Conservation (phyloP, 768 basidiomycete genomes). For the Collybiopsis luxurians region DNA sequence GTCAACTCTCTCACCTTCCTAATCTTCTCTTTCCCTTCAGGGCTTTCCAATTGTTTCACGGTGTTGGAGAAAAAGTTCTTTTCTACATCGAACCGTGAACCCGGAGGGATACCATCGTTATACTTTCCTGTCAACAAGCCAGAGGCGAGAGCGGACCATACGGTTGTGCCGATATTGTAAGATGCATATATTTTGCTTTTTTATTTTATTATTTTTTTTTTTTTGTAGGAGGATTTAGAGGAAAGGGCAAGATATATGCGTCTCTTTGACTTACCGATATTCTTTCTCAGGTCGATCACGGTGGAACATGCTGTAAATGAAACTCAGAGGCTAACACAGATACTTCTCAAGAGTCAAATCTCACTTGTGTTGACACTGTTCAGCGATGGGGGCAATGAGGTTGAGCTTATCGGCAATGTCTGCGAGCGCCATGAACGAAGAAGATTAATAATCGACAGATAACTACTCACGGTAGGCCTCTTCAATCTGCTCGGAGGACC, state of each 20-base stretch:
- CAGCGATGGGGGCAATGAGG: conserved; percentile 68
- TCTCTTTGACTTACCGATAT: conserved; percentile 58
- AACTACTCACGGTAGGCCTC: conserved; percentile 53
- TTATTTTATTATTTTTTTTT: background rate
- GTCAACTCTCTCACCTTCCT: conserved; percentile 69
- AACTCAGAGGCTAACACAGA: background rate
- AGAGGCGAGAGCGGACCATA: conserved; percentile 68
- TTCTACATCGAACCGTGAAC: conserved; percentile 67
- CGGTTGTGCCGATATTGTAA: conserved; percentile 65
- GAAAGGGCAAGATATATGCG: no score
- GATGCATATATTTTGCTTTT: background rate
- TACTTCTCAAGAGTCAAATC: conserved; percentile 9
- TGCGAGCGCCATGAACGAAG: conserved; percentile 19
- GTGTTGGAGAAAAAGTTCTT: conserved; percentile 39
- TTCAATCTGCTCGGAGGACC: conserved; percentile 68
- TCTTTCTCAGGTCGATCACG: conserved; percentile 82
- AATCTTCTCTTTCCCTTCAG: conserved; percentile 64
- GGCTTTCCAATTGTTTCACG: conserved; percentile 49
- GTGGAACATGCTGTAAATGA: conserved; percentile 58
- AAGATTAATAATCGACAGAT: conserved; percentile 1
- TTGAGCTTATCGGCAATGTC: conserved; percentile 67
- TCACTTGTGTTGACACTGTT: conserved; percentile 75
- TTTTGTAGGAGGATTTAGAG: background rate
- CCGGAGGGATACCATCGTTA: conserved; percentile 72
- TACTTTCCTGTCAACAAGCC: conserved; percentile 84